Conservation (phyloP, 352 stramenopile species). For the Saprolegnia parasitica region DNA sequence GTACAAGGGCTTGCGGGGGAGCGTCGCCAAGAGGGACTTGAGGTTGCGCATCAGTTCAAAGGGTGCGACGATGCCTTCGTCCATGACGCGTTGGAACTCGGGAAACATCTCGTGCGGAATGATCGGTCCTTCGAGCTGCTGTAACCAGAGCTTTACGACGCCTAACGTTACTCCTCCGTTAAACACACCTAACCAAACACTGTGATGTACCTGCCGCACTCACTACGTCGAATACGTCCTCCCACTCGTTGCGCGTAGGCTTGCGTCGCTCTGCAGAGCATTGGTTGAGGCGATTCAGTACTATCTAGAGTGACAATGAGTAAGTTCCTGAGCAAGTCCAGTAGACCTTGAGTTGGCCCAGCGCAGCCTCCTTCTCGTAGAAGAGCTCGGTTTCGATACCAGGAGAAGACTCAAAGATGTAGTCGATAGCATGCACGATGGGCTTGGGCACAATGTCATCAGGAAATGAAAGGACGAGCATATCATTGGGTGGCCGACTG, state of each 20-base stretch:
- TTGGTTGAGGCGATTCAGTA: slow-evolving; percentile 61
- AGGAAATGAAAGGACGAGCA: slow-evolving; percentile 36
- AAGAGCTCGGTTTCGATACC: slow-evolving; percentile 72
- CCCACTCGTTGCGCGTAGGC: slow-evolving; percentile 56
- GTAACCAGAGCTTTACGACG: slow-evolving; percentile 59
- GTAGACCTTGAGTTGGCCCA: slow-evolving; percentile 48
- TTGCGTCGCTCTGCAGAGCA: slow-evolving; percentile 42
- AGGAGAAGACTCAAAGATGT: slow-evolving; percentile 75
- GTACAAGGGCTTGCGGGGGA: slow-evolving; percentile 66
- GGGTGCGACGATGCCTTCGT: slow-evolving; percentile 37
- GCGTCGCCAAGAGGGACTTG: slow-evolving; percentile 47
- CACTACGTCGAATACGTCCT: slow-evolving; percentile 48
- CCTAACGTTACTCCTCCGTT: slow-evolving; percentile 25
- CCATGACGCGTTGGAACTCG: slow-evolving; percentile 49
- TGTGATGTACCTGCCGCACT: slow-evolving; percentile 38
- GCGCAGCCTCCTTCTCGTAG: slow-evolving; percentile 54
- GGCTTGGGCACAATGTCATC: slow-evolving; percentile 52
- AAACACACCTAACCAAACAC: not conserved
- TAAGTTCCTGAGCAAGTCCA: slow-evolving; percentile 12
- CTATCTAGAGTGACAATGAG: slow-evolving; percentile 30
- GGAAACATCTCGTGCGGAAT: slow-evolving; percentile 60
- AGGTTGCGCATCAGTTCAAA: slow-evolving; percentile 59
- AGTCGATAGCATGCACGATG: slow-evolving; percentile 62
- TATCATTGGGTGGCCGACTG: not conserved
- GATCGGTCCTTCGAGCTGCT: slow-evolving; percentile 58